Evolutionary conservation across 2,329 filamentous ascomycete species (phyloP), one percentile per base, ranked within the genome.

Genomic region (Teratosphaeria viscida): DNA sequence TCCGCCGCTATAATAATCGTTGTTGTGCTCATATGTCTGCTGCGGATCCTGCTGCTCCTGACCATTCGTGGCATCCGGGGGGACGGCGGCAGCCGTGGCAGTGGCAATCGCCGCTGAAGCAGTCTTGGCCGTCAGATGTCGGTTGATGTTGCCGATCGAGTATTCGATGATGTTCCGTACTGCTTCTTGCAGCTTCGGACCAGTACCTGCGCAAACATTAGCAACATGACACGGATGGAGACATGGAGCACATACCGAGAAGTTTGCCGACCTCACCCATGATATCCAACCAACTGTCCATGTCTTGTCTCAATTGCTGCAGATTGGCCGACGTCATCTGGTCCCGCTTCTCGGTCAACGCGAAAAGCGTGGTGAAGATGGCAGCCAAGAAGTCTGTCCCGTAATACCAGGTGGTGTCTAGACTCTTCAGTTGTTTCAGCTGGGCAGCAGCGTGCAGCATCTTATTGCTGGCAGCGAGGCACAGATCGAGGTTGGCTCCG

Each of bases 401-500:
- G 55, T 87, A 86, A 66, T 89, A 88, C 87, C 88, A 92, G 0
- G 88, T 90, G 1, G 87, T 89, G 68, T 92, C 89, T 3, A 92
- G 75, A 53, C 84, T 85, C 67, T 87, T 88, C 60, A 85, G 77
- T 64, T 79, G 80, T 60, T 83, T 81, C 55, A 92, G 73, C 57
- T 83, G 77, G 26, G 79, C 77, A 5, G 85, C 82, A 29, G 81
- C 79, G 26, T 78, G 76, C 2, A 92, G 76, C 73, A 90, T 83
- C 62, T 85, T 81, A 54, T 81, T 79, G 5, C 86, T 82, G 10
- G 83, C 83, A 55, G 85, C 81, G 37, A 89, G 81, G 69, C 87
- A 90, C 52, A 87, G 71, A 61, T 78, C 74, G 3, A 78, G 66
- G 52, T 79, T 79, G 5, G 72, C 81, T 52, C 79, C 79, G 58